Percentiles rank a stretch among this genome's conserved stretches.
These are phyloP conservation scores for Spathaspora hagerdaliae DNA, from an alignment of 805 yeast species.

Conservation along the genomic window DNA sequence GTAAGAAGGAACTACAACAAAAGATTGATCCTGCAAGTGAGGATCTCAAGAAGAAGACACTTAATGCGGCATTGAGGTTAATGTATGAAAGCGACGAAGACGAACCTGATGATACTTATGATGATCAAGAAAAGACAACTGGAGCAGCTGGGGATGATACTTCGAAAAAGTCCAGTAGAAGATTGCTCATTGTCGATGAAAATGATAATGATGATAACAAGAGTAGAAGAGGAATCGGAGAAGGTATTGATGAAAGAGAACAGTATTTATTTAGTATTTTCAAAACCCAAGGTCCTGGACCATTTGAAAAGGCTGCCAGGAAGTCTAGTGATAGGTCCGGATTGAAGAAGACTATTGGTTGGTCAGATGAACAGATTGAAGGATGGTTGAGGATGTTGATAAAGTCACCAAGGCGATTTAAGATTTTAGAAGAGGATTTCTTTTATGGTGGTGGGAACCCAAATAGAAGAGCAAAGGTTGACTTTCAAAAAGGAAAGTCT, in stretches of 20 bases:
- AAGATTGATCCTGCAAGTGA: conserved; percentile 16
- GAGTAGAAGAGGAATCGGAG: not conserved
- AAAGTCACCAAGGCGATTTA: conserved; percentile 59
- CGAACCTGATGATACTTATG: conserved; percentile 75
- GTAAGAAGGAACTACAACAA: conserved; percentile 25
- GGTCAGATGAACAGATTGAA: conserved; percentile 91
- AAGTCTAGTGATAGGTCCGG: conserved; percentile 47
- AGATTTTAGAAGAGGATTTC: conserved; percentile 58
- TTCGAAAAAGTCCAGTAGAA: conserved; percentile 2
- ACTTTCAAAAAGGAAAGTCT: no score
- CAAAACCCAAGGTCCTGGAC: conserved; percentile 42
- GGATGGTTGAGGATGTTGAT: conserved; percentile 85
- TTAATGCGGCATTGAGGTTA: conserved; percentile 56
- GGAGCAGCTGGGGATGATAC: conserved; percentile 18
- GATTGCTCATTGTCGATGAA: conserved; percentile 8
- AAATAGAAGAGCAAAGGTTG: conserved; percentile 8
- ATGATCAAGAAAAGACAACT: conserved; percentile 46
- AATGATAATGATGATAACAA: conserved; percentile 9
- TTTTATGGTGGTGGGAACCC: conserved; percentile 27
- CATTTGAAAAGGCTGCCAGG: conserved; percentile 44
- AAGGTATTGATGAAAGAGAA: conserved; percentile 45
- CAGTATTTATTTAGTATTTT: conserved; percentile 52
- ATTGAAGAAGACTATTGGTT: conserved; percentile 49
- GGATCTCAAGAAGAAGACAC: conserved; percentile 52
- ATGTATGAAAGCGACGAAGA: conserved; percentile 77